Conservation (phyloP, 2,329 filamentous ascomycete genomes). For the Colletotrichum sp. region DNA sequence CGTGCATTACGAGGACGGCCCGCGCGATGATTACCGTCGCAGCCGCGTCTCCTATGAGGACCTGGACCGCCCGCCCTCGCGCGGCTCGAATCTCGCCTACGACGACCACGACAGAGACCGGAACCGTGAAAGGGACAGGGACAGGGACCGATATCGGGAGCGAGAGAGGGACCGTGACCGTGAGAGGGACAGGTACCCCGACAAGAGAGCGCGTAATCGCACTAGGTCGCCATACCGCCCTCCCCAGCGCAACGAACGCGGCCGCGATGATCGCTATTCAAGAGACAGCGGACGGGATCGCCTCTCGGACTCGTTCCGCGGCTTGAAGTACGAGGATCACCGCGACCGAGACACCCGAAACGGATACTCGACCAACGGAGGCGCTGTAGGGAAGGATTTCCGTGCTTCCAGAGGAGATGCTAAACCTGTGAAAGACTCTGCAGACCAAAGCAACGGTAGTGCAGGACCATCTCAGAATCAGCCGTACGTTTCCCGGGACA, state of each 20-base stretch:
- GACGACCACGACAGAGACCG: slow-evolving; percentile 57
- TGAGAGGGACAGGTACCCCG: slow-evolving; percentile 48
- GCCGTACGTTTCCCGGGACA: slow-evolving; percentile 25
- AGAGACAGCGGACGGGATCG: slow-evolving; percentile 32
- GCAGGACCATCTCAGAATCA: slow-evolving; percentile 38
- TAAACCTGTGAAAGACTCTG: slow-evolving; percentile 71
- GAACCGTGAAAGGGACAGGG: slow-evolving; percentile 33
- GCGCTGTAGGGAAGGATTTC: slow-evolving; percentile 63
- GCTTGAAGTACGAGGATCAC: slow-evolving; percentile 49
- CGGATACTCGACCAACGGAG: slow-evolving; percentile 65
- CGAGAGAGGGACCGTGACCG: slow-evolving; percentile 26
- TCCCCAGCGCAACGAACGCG: slow-evolving; percentile 38
- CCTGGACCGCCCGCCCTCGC: slow-evolving; percentile 55
- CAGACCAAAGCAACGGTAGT: slow-evolving; percentile 30
- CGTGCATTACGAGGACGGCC: slow-evolving; percentile 65
- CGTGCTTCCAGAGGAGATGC: slow-evolving; percentile 65
- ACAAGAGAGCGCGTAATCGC: slow-evolving; percentile 61
- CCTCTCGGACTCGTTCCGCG: slow-evolving; percentile 24
- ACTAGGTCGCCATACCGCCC: slow-evolving; percentile 54
- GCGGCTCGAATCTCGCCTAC: slow-evolving; percentile 47
- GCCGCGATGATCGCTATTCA: slow-evolving; percentile 37
- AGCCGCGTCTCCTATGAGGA: slow-evolving; percentile 60
- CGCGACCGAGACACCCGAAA: slow-evolving; percentile 55
- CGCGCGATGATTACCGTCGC: slow-evolving; percentile 50
- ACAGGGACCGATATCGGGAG: slow-evolving; percentile 23